Evolutionary conservation across 192 early-diverging fungal species (phyloP), one percentile per base, ranked within the genome.

Genomic region (Spizellomyces punctatus): DNA sequence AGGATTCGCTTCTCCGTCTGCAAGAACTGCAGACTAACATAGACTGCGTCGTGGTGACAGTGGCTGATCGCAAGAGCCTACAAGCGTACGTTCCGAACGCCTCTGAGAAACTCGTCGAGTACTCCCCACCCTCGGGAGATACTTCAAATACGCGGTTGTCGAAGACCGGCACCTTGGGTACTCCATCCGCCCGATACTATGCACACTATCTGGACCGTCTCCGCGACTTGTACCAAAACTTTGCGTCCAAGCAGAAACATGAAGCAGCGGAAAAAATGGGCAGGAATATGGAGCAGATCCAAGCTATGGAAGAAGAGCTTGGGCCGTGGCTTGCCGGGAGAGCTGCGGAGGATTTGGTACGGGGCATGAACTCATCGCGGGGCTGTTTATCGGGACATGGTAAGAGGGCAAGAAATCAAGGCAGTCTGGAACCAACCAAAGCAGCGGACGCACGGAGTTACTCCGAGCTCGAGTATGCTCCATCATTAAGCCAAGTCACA

Each of bases 1-100:
- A 61, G 7, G 80, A 61, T 8, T 71, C 76, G 10, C 10, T 70
- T 7, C 14, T 36, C 5, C 22, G 59, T 19, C 68, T 81, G 27
- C n/a, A 62, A 16, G 80, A 81, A 64, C 71, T 81, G 17, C 70
- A 78, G 49, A 10, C 9, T 27, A 65, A 58, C 21, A 57, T 81
- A 14, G 80, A 74, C 50, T 81, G 76, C 46, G 10, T n/a, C 8
- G 71, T 81, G 22, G 67, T 81, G 10, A 81, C 80, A 10, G 72
- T 78, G 6, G 46, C 60, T 5, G 74, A 81, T 64, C 64, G 80
- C 22, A 42, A 6, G 19, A 41, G 9, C 12, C 61, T 81, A 16
- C 42, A 61, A 4, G 55, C 47, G 10, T 74, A 59, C 57, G 67
- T 81, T 21, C 72, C 80, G 6, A 27, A 50, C 6, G 76, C 80